These are phyloP conservation scores for Hanseniaspora taiwanica DNA, from an alignment of 805 yeast genomes.

Conservation along the genomic window DNA sequence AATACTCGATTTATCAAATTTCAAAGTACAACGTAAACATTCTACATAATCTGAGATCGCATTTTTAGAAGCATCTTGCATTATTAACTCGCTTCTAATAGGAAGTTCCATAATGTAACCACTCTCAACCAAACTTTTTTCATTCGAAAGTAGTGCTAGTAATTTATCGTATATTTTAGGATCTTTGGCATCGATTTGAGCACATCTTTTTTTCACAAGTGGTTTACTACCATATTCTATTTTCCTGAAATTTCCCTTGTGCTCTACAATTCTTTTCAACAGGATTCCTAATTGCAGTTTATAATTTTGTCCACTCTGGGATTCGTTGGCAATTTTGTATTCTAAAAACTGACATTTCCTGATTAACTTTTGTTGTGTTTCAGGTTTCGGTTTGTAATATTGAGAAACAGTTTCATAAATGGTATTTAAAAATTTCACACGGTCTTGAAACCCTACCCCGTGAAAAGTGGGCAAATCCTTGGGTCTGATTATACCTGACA, in stretches of 20 bases:
- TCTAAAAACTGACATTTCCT: slow-evolving; percentile 2
- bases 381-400: slow-evolving; percentile 9
- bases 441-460: slow-evolving; percentile 15
- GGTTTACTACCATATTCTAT: slow-evolving; percentile 7
- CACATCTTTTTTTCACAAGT: too few species aligned
- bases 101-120: slow-evolving; percentile 13
- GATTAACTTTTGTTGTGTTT: slow-evolving; percentile 3
- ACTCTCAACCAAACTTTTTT: slow-evolving; percentile 11
- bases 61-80: slow-evolving; percentile 1
- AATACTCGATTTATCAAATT: slow-evolving; percentile 15
- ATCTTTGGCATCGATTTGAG: slow-evolving; percentile 2
- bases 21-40: slow-evolving; percentile 20
- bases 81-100: neutral
- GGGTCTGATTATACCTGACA: neutral
- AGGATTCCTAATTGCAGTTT: slow-evolving; percentile 20
- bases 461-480: neutral
- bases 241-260: slow-evolving; percentile 17
- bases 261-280: slow-evolving; percentile 18
- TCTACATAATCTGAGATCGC: slow-evolving; percentile 5
- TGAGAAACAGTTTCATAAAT: slow-evolving; percentile 12
- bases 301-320: slow-evolving; percentile 19
- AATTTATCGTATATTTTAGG: slow-evolving; percentile 2
- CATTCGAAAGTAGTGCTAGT: slow-evolving; percentile 7
- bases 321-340: slow-evolving; percentile 14
- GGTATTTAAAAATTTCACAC: slow-evolving; percentile 19